phyloP scores from a whole-genome alignment of 2,329 filamentous ascomycete species.

The Gaeumannomyces sp. region DNA sequence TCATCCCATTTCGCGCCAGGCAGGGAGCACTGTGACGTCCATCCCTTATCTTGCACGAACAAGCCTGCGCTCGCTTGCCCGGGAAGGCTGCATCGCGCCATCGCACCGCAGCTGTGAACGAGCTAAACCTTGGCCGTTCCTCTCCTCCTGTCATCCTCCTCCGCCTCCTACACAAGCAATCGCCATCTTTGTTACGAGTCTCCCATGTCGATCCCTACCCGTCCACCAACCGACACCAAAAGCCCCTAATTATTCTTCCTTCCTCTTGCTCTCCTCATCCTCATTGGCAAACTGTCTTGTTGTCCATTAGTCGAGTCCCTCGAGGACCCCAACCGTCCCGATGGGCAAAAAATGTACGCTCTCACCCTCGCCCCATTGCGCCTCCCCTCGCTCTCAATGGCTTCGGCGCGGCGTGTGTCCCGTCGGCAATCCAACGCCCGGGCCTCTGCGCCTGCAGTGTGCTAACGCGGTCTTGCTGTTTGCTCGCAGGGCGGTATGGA shows the following conservation, averaged over 20 bases:
- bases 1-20: background rate
- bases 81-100: background rate
- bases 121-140: background rate
- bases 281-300: background rate
- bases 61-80: background rate
- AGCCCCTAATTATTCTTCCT: background rate
- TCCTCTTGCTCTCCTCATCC: background rate
- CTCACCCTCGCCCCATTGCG: background rate
- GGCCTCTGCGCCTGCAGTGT: background rate
- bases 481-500: slow-evolving; percentile 61
- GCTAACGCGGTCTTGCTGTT: slow-evolving; percentile 10
- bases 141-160: background rate
- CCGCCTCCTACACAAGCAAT: background rate
- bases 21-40: background rate
- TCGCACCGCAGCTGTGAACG: background rate
- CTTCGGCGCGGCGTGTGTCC: background rate
- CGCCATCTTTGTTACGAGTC: background rate
- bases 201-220: background rate
- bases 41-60: background rate
- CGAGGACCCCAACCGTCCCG: slow-evolving; percentile 2
- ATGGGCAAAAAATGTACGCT: slow-evolving; percentile 10
- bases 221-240: background rate
- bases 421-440: background rate
- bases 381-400: background rate
- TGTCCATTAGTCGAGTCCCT: background rate